Evolutionary conservation across 2,329 filamentous ascomycete species (phyloP).

Genomic region (Talaromyces sp.): DNA sequence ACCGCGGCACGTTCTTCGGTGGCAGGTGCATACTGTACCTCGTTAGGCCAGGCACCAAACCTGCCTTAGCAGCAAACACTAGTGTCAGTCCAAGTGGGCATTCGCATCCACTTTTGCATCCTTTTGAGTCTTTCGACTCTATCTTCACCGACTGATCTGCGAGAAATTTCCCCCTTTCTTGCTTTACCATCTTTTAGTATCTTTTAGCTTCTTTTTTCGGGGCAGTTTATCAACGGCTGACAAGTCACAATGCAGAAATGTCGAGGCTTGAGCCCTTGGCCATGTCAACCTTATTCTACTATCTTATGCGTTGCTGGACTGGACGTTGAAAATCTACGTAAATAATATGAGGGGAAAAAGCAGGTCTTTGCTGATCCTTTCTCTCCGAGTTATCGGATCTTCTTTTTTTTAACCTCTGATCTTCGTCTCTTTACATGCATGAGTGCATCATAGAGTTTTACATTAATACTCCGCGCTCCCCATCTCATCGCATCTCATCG

Average conservation of each 20-base stretch:
- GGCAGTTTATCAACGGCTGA: not conserved
- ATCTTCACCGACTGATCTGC: not conserved
- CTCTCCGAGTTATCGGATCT: not conserved
- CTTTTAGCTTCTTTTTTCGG: not conserved
- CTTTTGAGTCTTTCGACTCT: not conserved
- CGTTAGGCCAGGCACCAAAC: not conserved
- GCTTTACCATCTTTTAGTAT: not conserved
- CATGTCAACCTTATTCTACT: not conserved
- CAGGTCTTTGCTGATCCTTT: not conserved
- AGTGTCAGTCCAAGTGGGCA: conserved; percentile 4
- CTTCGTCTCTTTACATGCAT: not conserved
- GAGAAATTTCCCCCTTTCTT: not conserved
- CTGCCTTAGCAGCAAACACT: not conserved
- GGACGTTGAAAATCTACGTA: not conserved
- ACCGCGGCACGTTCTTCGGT: not conserved
- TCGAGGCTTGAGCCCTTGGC: not conserved
- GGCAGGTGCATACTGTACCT: not conserved
- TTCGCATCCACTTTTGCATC: not conserved
- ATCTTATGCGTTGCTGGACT: not conserved
- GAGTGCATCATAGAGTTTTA: not conserved
- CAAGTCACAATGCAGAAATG: not conserved
- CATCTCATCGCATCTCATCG: not conserved
- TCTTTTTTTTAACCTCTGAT: not conserved
- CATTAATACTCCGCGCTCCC: not conserved
- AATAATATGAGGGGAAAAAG: not conserved